Base-by-base conservation (phyloP, 2,329 filamentous ascomycete genomes). In the Chrysoporthe cubensis region DNA sequence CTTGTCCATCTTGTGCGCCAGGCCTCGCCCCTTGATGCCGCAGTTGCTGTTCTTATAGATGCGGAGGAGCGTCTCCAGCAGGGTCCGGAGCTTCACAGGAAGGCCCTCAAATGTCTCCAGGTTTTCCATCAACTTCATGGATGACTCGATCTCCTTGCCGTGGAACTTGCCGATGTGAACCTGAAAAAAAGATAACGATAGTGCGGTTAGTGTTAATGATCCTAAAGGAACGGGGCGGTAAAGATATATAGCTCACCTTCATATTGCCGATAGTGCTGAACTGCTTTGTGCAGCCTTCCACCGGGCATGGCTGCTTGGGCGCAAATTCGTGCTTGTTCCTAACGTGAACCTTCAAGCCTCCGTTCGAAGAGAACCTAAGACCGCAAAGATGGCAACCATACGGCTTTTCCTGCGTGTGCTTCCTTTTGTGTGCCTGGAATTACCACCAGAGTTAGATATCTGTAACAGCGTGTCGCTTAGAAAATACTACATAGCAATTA, bases 41-140 rank as follows among this genome's bases (percentile, higher is more conserved):
- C 97, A 97, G 85, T 98, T 98, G 80, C 91, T 94, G 80, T 98
- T 96, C 83, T 97, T 97, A 85, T 97, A 97, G n/a, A 97, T 84
- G 0, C 85, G 85, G 4, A 90, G 87, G 76, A 98, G 96, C 80
- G 97, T 97, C 72, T 91, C 87, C 83, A 91, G 93, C 62, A 97
- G 83, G 69, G 93, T 90, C 70, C 87, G 89, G 74, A 97, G 93
- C 5, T 80, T 78, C 48, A 89, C 84, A 0, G 86, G 82, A n/a
- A 94, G 87, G 3, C 34, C 42, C 8, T 62, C 21, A 16, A 48
- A 48, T 44, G n/a, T 13, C n/a, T 66, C 46, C 40, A 43, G 46
- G 4, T 57, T 26, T 9, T 37, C 60, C 21, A 70, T 44, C 14
- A 60, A 58, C 37, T 64, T 56, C 42, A 68, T 11, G 56, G 64